These are phyloP conservation scores for Suillus brevipes DNA, from an alignment of 768 basidiomycete species.

Conservation along the genomic window DNA sequence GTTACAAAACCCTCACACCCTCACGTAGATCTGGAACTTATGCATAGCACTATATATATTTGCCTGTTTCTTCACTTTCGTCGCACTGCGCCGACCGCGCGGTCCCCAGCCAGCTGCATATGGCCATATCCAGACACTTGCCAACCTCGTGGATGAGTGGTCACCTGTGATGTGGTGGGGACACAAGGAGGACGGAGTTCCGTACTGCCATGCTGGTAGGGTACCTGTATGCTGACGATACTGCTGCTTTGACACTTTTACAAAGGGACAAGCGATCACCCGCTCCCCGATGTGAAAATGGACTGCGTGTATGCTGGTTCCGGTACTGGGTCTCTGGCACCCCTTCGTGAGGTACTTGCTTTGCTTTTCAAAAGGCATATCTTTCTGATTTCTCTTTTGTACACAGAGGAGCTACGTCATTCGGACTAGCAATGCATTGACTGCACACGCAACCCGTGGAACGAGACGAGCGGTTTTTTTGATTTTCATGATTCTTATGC, in stretches of 20 bases:
- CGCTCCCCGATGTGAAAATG: background rate
- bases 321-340: background rate
- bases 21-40: slow-evolving; percentile 27
- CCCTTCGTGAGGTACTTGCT: background rate
- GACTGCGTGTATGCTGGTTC: background rate
- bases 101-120: slow-evolving; percentile 18
- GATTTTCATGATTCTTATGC: background rate
- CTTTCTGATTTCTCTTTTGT: no score
- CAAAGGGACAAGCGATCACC: background rate
- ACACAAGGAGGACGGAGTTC: slow-evolving; percentile 17
- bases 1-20: background rate
- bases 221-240: background rate
- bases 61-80: slow-evolving; percentile 17
- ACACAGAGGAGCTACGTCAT: no score
- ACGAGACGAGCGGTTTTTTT: no score
- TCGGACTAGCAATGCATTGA: background rate
- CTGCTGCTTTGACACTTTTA: slow-evolving; percentile 9
- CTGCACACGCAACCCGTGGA: background rate
- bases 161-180: slow-evolving; percentile 24
- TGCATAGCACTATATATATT: slow-evolving; percentile 22
- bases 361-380: background rate
- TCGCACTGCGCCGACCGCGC: slow-evolving; percentile 6
- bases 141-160: slow-evolving; percentile 22
- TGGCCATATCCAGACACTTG: slow-evolving; percentile 21
- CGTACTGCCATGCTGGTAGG: slow-evolving; percentile 9